phyloP scores from a whole-genome alignment of 805 yeast species.

The Cyberlindnera mycetangii region DNA sequence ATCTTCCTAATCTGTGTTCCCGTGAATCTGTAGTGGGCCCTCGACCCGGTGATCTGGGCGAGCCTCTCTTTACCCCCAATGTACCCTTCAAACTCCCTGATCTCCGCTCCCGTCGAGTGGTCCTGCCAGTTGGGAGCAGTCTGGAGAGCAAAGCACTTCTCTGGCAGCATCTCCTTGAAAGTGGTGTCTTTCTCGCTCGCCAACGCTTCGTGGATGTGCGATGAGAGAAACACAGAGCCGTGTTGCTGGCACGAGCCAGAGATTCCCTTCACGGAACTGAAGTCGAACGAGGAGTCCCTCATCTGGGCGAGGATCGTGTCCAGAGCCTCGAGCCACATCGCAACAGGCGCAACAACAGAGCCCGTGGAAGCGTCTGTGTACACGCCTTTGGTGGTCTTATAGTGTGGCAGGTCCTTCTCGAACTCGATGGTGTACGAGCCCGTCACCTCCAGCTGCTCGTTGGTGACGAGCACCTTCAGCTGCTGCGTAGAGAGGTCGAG shows the following conservation, averaged over 20 bases:
- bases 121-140: conserved; percentile 94
- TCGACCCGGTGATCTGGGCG: conserved; percentile 75
- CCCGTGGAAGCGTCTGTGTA: conserved; percentile 48
- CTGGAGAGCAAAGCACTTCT: conserved; percentile 55
- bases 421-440: conserved; percentile 67
- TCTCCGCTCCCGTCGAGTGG: conserved; percentile 76
- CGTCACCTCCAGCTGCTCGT: conserved; percentile 49
- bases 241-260: conserved; percentile 93
- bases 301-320: conserved; percentile 57
- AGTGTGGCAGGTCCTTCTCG: conserved; percentile 58
- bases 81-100: conserved; percentile 53
- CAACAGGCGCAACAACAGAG: conserved; percentile 74
- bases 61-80: conserved; percentile 59
- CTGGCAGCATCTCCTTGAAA: conserved; percentile 46
- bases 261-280: conserved; percentile 58
- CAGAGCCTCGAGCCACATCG: conserved; percentile 87
- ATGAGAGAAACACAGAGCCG: conserved; percentile 82
- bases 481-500: conserved; percentile 91
- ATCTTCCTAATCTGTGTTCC: conserved; percentile 88
- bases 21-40: conserved; percentile 86
- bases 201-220: conserved; percentile 42
- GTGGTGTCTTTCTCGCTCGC: conserved; percentile 31
- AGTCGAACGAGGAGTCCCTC: conserved; percentile 47
- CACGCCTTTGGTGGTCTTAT: conserved; percentile 75
- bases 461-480: conserved; percentile 68